These are phyloP conservation scores for Xylaria sp. DNA, from an alignment of 2,329 filamentous ascomycete genomes.

Conservation along the genomic window DNA sequence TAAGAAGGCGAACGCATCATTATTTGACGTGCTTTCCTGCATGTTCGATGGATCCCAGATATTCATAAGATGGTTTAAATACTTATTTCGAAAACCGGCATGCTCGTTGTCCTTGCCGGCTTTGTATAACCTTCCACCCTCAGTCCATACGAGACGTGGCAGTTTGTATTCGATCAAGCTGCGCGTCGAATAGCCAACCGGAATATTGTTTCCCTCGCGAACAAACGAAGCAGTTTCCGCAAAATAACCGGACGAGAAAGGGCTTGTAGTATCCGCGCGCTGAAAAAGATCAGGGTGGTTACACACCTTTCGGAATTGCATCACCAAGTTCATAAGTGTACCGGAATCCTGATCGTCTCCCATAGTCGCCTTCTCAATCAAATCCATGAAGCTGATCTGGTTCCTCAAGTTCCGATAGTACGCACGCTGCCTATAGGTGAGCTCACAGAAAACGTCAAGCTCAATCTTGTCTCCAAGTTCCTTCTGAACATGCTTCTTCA, in stretches of 20 bases:
- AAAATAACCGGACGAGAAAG: conserved; percentile 84
- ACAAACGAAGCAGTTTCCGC: conserved; percentile 96
- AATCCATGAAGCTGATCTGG: conserved; percentile 98
- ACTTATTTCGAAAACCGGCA: conserved; percentile 83
- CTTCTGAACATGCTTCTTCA: conserved; percentile 99
- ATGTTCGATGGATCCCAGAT: conserved; percentile 88
- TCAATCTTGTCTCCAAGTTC: conserved; percentile 99
- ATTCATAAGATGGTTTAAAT: conserved; percentile 84
- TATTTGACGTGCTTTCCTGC: conserved; percentile 66
- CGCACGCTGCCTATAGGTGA: conserved; percentile 94
- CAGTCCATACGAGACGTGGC: conserved; percentile 83
- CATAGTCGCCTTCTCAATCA: conserved; percentile 95
- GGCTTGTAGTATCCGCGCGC: conserved; percentile 88
- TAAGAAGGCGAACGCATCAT: conserved; percentile 85
- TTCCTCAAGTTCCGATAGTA: conserved; percentile 93
- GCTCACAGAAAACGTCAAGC: conserved; percentile 92
- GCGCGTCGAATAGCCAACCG: conserved; percentile 87
- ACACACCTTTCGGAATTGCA: conserved; percentile 99
- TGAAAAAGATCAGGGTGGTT: conserved; percentile 98
- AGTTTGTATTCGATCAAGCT: conserved; percentile 86
- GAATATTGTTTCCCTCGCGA: conserved; percentile 82
- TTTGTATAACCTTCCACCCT: conserved; percentile 79
- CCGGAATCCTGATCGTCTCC: conserved; percentile 95
- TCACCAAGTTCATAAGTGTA: conserved; percentile 98
- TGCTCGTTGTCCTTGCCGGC: conserved; percentile 76